Conservation (phyloP, 2,329 filamentous ascomycete genomes). For the Cladorrhinum sp. region DNA sequence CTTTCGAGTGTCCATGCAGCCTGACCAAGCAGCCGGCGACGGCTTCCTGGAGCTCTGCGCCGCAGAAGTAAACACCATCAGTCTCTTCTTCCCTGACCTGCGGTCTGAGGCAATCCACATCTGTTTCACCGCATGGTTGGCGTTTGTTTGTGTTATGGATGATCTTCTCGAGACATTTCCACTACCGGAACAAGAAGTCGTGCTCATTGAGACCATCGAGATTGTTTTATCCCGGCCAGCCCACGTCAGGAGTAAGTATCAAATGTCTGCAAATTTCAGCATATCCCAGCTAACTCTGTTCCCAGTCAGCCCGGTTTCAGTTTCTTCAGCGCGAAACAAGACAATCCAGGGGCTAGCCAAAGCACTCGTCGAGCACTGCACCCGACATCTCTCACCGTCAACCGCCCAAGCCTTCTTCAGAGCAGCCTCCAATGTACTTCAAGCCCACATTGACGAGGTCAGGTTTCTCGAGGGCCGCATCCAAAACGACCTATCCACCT, state of each 20-base stretch:
- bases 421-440: conserved; percentile 6
- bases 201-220: conserved; percentile 11
- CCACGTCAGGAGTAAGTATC: background rate
- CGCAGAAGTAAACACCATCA: conserved; percentile 19
- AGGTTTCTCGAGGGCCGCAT: conserved; percentile 9
- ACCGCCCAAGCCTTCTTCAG: conserved; percentile 13
- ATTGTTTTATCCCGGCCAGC: background rate
- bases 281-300: background rate
- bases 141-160: conserved; percentile 19
- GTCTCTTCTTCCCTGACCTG: conserved; percentile 20
- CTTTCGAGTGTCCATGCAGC: conserved; percentile 11
- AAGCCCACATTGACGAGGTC: conserved; percentile 15
- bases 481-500: conserved; percentile 8
- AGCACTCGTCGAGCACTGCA: conserved; percentile 1
- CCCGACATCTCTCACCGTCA: conserved; percentile 4
- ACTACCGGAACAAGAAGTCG: background rate
- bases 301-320: background rate
- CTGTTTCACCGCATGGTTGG: conserved; percentile 18
- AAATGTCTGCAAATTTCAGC: background rate
- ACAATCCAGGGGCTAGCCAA: conserved; percentile 6
- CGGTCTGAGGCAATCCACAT: conserved; percentile 6
- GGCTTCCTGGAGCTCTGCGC: conserved; percentile 12
- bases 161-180: conserved; percentile 16
- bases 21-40: background rate
- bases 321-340: background rate